These are phyloP conservation scores for Penicillium griseofulvum DNA, from an alignment of 2,329 filamentous ascomycete genomes.

Conservation along the genomic window DNA sequence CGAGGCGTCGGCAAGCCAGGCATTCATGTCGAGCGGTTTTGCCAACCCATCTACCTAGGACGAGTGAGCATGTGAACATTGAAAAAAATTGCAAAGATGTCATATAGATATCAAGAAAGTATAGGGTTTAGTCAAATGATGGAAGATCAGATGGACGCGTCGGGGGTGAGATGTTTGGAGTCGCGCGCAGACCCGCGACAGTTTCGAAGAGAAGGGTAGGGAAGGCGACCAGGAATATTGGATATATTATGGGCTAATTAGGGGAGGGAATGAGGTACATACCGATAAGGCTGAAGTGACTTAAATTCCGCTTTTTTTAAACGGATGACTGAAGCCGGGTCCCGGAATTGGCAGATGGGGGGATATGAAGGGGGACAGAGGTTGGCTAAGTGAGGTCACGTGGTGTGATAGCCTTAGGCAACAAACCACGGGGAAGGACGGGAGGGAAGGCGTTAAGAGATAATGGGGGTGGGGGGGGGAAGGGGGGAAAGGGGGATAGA, in stretches of 20 bases:
- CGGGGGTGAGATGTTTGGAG: slow-evolving; percentile 18
- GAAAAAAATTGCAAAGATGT: neutral
- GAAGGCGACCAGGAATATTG: neutral
- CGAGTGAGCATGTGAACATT: slow-evolving; percentile 13
- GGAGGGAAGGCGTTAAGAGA: neutral
- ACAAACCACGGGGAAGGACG: neutral
- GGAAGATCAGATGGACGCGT: slow-evolving; percentile 17
- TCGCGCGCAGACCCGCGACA: slow-evolving; percentile 23
- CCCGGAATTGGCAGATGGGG: slow-evolving; percentile 34
- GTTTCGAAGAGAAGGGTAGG: slow-evolving; percentile 10
- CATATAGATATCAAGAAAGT: neutral
- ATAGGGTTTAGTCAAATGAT: neutral
- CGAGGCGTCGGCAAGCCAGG: slow-evolving; percentile 50
- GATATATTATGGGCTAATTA: slow-evolving; percentile 6
- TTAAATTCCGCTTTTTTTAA: slow-evolving; percentile 38
- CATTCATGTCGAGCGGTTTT: slow-evolving; percentile 51
- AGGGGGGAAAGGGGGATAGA: slow-evolving; percentile 2
- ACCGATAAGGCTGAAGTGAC: slow-evolving; percentile 44
- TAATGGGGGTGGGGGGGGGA: slow-evolving; percentile 4
- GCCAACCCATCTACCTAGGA: slow-evolving; percentile 47
- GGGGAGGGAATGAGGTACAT: slow-evolving; percentile 30
- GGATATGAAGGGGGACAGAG: slow-evolving; percentile 25
- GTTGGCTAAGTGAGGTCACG: slow-evolving; percentile 28
- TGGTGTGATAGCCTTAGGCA: slow-evolving; percentile 23
- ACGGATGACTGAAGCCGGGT: slow-evolving; percentile 37